Percentiles rank a stretch among this genome's conserved stretches.
phyloP scores from a whole-genome alignment of 2,329 filamentous ascomycete species.

The Fusarium sp. region DNA sequence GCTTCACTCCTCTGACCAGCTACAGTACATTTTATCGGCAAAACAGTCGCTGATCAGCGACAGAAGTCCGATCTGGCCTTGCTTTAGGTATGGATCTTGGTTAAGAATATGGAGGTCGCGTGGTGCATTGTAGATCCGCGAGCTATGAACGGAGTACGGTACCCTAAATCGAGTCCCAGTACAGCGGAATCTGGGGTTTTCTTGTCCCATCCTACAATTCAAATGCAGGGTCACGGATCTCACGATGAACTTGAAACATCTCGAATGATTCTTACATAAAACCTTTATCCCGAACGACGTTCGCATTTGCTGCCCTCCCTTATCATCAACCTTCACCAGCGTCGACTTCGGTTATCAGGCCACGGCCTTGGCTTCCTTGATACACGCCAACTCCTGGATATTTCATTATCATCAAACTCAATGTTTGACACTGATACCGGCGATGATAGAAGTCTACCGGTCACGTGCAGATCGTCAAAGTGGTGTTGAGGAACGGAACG shows the following conservation, averaged over 20 bases:
- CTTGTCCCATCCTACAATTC: neutral
- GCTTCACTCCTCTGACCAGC: neutral
- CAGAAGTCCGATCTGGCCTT: neutral
- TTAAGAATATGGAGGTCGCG: constrained; percentile 20
- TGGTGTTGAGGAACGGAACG: constrained; percentile 13
- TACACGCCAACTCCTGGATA: constrained; percentile 6
- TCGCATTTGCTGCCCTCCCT: constrained; percentile 21
- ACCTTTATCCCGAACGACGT: neutral
- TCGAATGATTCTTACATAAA: constrained; percentile 7
- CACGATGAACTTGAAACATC: neutral
- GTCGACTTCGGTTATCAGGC: constrained; percentile 7
- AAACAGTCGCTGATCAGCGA: neutral
- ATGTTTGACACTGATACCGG: neutral
- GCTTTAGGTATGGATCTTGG: constrained; percentile 1
- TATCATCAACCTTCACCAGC: constrained; percentile 12
- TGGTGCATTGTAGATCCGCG: constrained; percentile 17
- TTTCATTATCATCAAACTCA: neutral
- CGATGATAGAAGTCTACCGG: constrained; percentile 3
- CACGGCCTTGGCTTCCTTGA: constrained; percentile 26
- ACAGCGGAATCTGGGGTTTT: constrained; percentile 28
- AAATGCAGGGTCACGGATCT: neutral
- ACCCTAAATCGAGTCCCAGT: constrained; percentile 22
- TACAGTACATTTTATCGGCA: neutral
- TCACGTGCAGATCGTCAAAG: constrained; percentile 28
- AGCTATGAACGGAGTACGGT: neutral